Conservation (phyloP, 768 basidiomycete genomes). For the Rhodosporidiobolus odoratus region DNA sequence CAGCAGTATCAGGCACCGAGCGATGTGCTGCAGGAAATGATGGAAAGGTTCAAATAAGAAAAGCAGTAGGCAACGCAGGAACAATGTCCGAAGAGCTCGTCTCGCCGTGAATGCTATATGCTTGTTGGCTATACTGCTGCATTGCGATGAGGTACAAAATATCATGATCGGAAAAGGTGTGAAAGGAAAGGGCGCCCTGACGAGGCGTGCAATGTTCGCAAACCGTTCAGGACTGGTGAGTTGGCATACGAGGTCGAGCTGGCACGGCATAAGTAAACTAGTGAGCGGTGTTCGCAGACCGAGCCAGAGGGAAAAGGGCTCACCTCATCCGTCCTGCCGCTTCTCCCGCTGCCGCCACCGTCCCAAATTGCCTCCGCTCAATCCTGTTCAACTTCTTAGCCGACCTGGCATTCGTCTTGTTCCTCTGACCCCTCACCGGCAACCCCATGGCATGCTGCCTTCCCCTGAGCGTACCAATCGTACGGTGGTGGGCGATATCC, state of each 20-base stretch:
- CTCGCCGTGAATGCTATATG: too few relatives aligned
- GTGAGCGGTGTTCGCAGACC: background rate
- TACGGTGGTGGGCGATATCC: constrained; percentile 85
- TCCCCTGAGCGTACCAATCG: constrained; percentile 91
- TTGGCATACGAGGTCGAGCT: constrained; percentile 7
- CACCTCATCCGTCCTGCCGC: constrained; percentile 2
- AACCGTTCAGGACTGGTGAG: constrained; percentile 8
- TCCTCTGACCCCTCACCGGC: constrained; percentile 91
- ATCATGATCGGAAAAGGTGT: constrained; percentile 9
- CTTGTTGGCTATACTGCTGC: too few relatives aligned
- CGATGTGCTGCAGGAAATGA: too few relatives aligned
- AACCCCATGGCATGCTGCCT: constrained; percentile 86
- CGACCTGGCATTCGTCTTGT: constrained; percentile 81
- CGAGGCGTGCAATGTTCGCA: constrained; percentile 28
- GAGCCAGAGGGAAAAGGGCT: background rate
- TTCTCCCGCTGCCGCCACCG: constrained; percentile 20
- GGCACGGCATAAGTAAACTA: background rate
- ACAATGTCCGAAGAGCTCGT: too few relatives aligned
- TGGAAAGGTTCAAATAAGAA: too few relatives aligned
- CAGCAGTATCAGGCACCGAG: too few relatives aligned
- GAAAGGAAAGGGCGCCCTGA: constrained; percentile 22
- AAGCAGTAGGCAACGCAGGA: too few relatives aligned
- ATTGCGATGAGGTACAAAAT: background rate
- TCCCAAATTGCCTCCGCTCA: constrained; percentile 55
- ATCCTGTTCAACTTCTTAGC: constrained; percentile 85